phyloP scores from a whole-genome alignment of 2,329 filamentous ascomycete species.

The Claviceps paspali region DNA sequence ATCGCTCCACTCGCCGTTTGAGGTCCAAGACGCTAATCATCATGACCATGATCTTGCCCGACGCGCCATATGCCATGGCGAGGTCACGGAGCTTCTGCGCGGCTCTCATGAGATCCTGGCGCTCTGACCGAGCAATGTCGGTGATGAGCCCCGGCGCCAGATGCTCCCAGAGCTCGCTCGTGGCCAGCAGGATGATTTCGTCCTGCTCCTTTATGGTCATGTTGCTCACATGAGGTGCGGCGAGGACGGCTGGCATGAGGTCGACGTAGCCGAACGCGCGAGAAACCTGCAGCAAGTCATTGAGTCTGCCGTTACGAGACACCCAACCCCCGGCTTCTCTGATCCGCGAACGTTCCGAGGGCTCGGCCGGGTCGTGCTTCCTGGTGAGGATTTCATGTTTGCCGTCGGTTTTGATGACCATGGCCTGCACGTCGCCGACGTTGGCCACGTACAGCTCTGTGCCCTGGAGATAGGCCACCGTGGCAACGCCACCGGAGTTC shows the following conservation, averaged over 20 bases:
- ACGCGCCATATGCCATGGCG: constrained; percentile 88
- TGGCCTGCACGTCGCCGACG: constrained; percentile 88
- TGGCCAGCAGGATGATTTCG: constrained; percentile 85
- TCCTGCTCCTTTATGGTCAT: constrained; percentile 73
- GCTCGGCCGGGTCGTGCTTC: constrained; percentile 87
- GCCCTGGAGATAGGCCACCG: constrained; percentile 75
- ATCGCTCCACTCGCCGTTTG: constrained; percentile 65
- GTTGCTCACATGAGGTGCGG: constrained; percentile 70
- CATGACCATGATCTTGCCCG: constrained; percentile 97
- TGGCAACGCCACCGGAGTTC: constrained; percentile 79
- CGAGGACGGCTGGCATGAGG: constrained; percentile 82
- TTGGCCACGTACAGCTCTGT: constrained; percentile 91
- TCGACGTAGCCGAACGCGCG: constrained; percentile 91
- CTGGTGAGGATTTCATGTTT: constrained; percentile 69
- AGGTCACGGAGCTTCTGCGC: constrained; percentile 89
- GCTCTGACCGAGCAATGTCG: constrained; percentile 76
- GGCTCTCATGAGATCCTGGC: constrained; percentile 82
- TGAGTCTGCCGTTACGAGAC: constrained; percentile 83
- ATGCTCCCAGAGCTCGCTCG: constrained; percentile 89
- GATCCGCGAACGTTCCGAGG: constrained; percentile 71
- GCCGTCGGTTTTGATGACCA: constrained; percentile 82
- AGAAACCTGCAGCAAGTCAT: constrained; percentile 82
- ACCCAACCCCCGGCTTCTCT: constrained; percentile 92
- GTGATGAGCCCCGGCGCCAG: constrained; percentile 79
- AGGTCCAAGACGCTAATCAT: constrained; percentile 87